Base-by-base conservation (phyloP, 2,329 filamentous ascomycete species). In the Blumeriella jaapii region DNA sequence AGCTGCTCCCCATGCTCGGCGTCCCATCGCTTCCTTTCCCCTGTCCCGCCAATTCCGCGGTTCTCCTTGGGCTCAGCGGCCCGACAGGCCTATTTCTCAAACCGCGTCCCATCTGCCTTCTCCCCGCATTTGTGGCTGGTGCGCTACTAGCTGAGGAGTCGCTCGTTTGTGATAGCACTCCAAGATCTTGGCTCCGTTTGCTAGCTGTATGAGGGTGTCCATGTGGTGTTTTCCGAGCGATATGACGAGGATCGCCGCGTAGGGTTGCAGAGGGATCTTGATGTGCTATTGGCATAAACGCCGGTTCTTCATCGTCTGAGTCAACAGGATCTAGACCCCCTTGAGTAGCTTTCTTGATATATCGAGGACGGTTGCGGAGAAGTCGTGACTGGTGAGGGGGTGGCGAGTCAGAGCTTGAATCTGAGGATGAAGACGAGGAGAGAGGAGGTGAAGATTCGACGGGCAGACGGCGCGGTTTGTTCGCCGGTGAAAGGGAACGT, bases 1-100 rank as follows among this genome's bases (percentile, higher is more conserved):
- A 91, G 49, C 82, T 87, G 55, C 82, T 89, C 1, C 82, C 81
- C 75, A 86, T 85, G 49, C 80, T 85, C 1, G 78, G 80, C 10
- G 77, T 79, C 10, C 78, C 78, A 43, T 85, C 79, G 51, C 78
- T 84, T 9, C 72, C 73, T 42, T 80, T 75, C 17, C 60, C 62
- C 40, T 67, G 68, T 6, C 66, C 67, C 2, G 68, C 63, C 31
- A 78, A 51, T 34, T 80, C 77, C 5, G 68, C 64, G 10, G 68
- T 68, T 15, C 75, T 67, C 14, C 69, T 68, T 1, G 76, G 75
- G 26, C 66, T 74, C n/a, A 73, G 54, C 3, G 69, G 68, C 1
- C 64, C 67, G 5, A 44, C 32, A 8, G 42, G 37, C 25, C 37
- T 38, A 26, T 43, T 39, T 30, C 40, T 44, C 25, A 37, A 36